Base-by-base conservation (phyloP, 441 rosid genomes). In the Gossypium davidsonii region DNA sequence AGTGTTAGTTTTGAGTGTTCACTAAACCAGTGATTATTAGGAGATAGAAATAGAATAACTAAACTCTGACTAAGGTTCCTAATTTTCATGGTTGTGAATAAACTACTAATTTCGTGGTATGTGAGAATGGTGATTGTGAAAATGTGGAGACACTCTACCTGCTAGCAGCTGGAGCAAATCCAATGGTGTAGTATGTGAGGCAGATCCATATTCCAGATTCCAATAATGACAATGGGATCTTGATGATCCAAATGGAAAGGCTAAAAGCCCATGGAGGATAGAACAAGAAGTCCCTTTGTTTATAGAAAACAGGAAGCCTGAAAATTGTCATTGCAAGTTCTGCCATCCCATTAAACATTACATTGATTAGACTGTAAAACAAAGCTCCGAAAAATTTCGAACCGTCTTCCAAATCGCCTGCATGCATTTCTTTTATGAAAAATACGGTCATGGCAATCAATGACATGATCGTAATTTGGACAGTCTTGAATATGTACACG, bases 241-340 rank as follows among this genome's bases (percentile, higher is more conserved):
- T 90, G 76, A 59, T 89, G 59, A 89, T 69, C 83, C 84, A 87
- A 2, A 87, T 87, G 2, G 94, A 90, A 46, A 89, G 83, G 10
- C 81, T 82, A 73, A 87, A 89, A 63, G 94, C 90, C 94, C 94
- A 89, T 6, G 91, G 75, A 63, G 91, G 94, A 67, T 76, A 89
- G 79, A 89, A 89, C 74, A 83, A 69, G 83, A 83, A 81, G 79
- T 87, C 91, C 55, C 91, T 85, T 78, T 89, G 94, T 80, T 89
- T 87, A 74, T 72, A 87, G 82, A 89, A 87, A 58, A 89, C 91
- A 0, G 94, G 89, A 28, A 89, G 91, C 81, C 89, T 82, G 75
- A 89, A 81, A 69, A 87, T 74, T 0, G 90, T 89, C 86, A 87
- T 79, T 8, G 88, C 82, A 34, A 89, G 81, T 67, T 89, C 94